Evolutionary conservation across 495 filamentous ascomycete genomes (phyloP), one percentile per base, ranked within the genome.

Genomic region (Penicillium lividum): DNA sequence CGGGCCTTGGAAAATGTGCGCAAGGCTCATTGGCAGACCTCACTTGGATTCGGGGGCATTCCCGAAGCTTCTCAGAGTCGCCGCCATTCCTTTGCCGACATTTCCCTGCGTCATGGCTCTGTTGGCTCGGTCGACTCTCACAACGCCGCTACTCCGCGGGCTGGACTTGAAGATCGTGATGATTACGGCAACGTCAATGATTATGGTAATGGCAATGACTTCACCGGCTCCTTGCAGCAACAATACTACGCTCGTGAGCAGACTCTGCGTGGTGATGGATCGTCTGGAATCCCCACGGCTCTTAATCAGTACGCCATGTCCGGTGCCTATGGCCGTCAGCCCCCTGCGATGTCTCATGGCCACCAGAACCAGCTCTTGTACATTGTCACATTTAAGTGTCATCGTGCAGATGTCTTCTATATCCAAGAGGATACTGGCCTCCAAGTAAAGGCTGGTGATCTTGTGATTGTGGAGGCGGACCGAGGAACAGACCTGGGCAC

Each of bases 381-480:
- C 71, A 87, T 98, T 44, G 93, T 98, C 27, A 87, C 92, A 3
- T 98, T 98, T 80, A 98, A 98, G 68, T 96, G 92, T 67, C 87
- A 88, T 25, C 86, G 94, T 55, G 91, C 92, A 45, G 95, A 97
- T 65, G 91, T 98, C 18, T 98, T 97, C 70, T 97, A 96, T 70
- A 89, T 97, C 53, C 92, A 94, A 70, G 92, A 97, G 70, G 92
- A 92, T 45, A 97, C 92, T 11, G 95, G 95, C 3, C 80, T 98
- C 29, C 89, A 90, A 51, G 89, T 97, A 52, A 93, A 92, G 57
- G 83, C 83, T 30, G 95, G 95, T 33, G 94, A 98, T 68, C 76
- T 98, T 53, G 95, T 98, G 51, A 97, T 98, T 60, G 93, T 97
- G 31, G 94, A 98, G 74, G 94, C 94, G 13, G 94, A 98, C 69